Evolutionary conservation across 2,329 filamentous ascomycete genomes (phyloP), one percentile per base, ranked within the genome.

Genomic region (Ceratocystis diversiconidia): DNA sequence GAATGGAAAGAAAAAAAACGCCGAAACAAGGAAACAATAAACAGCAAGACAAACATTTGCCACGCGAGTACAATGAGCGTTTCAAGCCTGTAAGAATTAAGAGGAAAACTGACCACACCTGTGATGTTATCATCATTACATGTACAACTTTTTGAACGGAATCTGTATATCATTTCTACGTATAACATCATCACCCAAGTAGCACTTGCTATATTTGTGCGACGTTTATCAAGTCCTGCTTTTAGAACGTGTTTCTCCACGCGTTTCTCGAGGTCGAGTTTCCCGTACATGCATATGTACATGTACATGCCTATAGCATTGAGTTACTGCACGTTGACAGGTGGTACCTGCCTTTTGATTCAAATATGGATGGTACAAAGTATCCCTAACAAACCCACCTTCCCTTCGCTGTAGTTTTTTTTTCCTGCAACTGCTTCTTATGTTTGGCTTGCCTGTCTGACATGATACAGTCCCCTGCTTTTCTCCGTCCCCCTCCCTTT

Each of bases 291-390:
- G 22, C 36, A 41, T 41, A 41, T 41, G 36, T 41, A 41, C 32
- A 36, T 36, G 19, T n/a, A 22, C 22, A 50, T n/a, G 46, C 5
- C n/a, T 30, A 57, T 30, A 57, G 22, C 28, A 57, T 41, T 41
- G 36, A 12, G 15, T 17, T 57, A 7, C 52, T 28, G 52, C 22
- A 30, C 22, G 30, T 57, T 57, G 52, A 57, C 52, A 57, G 52
- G 52, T 57, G 52, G 52, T 57, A 57, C 52, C 52, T 57, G 22
- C 52, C 52, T 57, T 57, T 57, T 57, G 52, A 57, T 57, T 28
- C 28, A 57, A 15, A 57, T 10, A 4, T 25, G n/a, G 8, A 50
- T 50, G 19, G 48, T 19, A 50, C 48, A 50, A 12, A 50, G 17
- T 25, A 50, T 41, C 36, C 48, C n/a, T 25, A 25, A 50, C 7